Conservation (phyloP, 148 eudicot genomes). For the Simmondsia chinensis region DNA sequence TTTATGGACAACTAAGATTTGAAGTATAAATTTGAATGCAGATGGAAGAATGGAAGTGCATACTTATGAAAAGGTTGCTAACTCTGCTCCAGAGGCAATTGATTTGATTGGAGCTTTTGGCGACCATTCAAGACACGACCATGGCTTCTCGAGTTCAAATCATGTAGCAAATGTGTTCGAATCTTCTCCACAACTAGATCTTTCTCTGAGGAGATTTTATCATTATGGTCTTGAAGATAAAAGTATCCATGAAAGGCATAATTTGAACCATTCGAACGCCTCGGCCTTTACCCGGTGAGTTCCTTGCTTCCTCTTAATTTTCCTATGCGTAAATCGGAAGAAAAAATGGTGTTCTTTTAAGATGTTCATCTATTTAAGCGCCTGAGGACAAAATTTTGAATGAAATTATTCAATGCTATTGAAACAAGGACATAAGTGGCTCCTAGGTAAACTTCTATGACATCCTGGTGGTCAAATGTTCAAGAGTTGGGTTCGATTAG, state of each 20-base stretch:
- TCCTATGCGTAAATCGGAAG: background rate
- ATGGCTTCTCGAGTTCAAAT: constrained; percentile 13
- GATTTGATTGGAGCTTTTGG: constrained; percentile 76
- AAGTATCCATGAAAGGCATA: constrained; percentile 28
- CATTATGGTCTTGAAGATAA: constrained; percentile 34
- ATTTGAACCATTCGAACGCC: constrained; percentile 64
- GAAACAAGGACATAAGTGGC: too few relatives aligned
- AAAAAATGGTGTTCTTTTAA: too few relatives aligned
- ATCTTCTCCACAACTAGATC: constrained; percentile 52
- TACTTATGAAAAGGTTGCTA: constrained; percentile 11
- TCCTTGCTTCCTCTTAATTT: background rate
- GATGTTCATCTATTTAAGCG: too few relatives aligned
- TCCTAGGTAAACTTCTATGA: too few relatives aligned
- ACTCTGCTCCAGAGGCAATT: constrained; percentile 50
- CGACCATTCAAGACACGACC: constrained; percentile 21
- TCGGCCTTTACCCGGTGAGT: constrained; percentile 81
- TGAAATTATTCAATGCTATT: too few relatives aligned
- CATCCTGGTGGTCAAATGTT: too few relatives aligned
- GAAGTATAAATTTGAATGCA: too few relatives aligned
- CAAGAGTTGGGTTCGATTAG: too few relatives aligned
- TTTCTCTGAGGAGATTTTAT: constrained; percentile 58
- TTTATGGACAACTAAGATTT: too few relatives aligned
- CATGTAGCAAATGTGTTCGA: constrained; percentile 29
- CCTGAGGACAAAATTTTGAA: too few relatives aligned
- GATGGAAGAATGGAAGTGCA: constrained; percentile 20